phyloP scores from a whole-genome alignment of 1,284 basidiomycete species.

The Pseudozyma tsukubaensis region DNA sequence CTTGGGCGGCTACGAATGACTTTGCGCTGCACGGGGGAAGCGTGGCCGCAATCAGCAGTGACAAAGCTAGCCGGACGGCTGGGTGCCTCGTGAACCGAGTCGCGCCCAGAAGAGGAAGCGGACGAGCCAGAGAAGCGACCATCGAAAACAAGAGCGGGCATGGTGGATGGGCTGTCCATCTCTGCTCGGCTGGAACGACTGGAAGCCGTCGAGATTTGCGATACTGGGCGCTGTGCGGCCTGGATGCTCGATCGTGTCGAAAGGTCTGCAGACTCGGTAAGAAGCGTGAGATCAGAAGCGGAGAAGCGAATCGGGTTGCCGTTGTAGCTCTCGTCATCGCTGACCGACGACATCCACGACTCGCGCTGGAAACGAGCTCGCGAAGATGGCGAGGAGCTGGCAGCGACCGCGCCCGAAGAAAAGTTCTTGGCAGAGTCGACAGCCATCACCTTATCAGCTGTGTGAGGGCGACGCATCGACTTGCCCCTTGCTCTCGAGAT shows the following conservation, averaged over 20 bases:
- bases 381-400: conserved; percentile 6
- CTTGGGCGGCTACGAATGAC: conserved; percentile 11
- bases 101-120: conserved; percentile 9
- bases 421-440: conserved; percentile 7
- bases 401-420: background rate
- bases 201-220: conserved; percentile 13
- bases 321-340: conserved; percentile 13
- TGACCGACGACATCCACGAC: conserved; percentile 30
- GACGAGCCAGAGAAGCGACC: conserved; percentile 28
- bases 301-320: conserved; percentile 30
- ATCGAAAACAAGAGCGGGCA: conserved; percentile 30
- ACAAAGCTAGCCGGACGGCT: conserved; percentile 26
- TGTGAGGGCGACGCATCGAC: conserved; percentile 28
- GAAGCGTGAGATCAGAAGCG: conserved; percentile 26
- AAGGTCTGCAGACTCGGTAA: conserved; percentile 11
- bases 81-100: conserved; percentile 11
- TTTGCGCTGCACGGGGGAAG: background rate
- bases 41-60: conserved; percentile 11
- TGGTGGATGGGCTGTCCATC: background rate
- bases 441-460: conserved; percentile 26
- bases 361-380: conserved; percentile 22
- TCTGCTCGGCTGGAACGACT: conserved; percentile 18
- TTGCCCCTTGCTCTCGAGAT: conserved; percentile 22
- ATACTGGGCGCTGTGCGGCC: conserved; percentile 5
- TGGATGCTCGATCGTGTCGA: conserved; percentile 11